Evolutionary conservation across 2,329 filamentous ascomycete species (phyloP), one percentile per base, ranked within the genome.

Genomic region (Aspergillus sp.): DNA sequence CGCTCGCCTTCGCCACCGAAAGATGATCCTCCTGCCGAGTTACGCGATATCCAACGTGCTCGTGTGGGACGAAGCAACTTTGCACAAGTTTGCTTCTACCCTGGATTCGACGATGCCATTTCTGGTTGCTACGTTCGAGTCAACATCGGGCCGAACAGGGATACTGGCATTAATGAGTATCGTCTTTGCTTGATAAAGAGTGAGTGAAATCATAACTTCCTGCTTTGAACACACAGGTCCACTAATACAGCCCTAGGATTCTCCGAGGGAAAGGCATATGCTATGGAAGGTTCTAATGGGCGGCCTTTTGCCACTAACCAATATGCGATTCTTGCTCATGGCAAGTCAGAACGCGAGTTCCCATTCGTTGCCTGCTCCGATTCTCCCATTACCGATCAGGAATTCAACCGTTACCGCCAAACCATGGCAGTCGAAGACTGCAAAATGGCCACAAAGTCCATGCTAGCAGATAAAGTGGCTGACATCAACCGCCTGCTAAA

Each of bases 351-450:
- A 62, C 86, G 85, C 64, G 83, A 90, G 32, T 96, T 90, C 71
- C 90, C 90, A 4, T 96, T 97, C 67, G 85, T 93, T 52, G 85
- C 85, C 53, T 90, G 91, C 63, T 97, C 93, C 0, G 90, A 95
- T 65, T 82, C 84, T 44, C 76, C 78, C 38, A 87, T 97, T 61
- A 88, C 86, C n/a, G 89, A 93, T 80, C 73, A 77, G 45, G 93
- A 98, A 65, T 87, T 88, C 70, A 83, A 84, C 49, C 85, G 88
- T 22, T 96, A 89, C 69, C 85, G 86, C 58, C 80, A 84, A 49
- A 84, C 83, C 7, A 84, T 90, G 64, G 74, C 80, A 19, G 81
- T 84, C 25, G 88, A 94, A 46, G 81, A 81, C 52, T 76, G 89
- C 47, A 77, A 83, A 45, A 67, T 93, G 19, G 88, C 91, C 4